Conservation (phyloP, 2,329 filamentous ascomycete genomes). For the Pseudogymnoascus sp. region DNA sequence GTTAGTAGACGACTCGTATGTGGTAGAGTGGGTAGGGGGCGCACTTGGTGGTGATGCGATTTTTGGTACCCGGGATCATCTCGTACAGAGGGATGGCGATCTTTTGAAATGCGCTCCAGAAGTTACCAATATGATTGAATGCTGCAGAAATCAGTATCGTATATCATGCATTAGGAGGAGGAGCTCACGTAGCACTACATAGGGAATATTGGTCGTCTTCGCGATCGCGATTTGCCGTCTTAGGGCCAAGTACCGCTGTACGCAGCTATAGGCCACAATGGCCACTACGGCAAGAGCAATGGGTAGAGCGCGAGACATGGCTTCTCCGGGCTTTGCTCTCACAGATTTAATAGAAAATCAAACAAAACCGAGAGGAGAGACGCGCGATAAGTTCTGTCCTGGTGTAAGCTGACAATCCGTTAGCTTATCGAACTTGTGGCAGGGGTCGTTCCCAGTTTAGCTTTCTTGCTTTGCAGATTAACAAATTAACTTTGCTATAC, state of each 20-base stretch:
- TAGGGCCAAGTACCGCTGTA: neutral
- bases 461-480: neutral
- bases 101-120: neutral
- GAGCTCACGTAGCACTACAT: neutral
- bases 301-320: neutral
- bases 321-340: neutral
- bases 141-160: neutral
- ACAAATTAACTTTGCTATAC: neutral
- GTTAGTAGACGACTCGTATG: neutral
- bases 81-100: neutral
- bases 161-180: neutral
- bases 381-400: neutral
- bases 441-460: neutral
- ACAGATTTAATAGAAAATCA: neutral
- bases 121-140: conserved; percentile 1
- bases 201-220: neutral
- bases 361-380: neutral
- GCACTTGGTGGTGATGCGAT: conserved; percentile 3
- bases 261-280: neutral
- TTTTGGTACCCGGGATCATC: neutral
- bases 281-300: neutral
- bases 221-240: conserved; percentile 4
- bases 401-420: neutral
- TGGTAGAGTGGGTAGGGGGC: neutral
- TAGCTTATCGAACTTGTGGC: neutral